Evolutionary conservation across 1,139 yeast genomes (phyloP).

Genomic region (Lodderomyces pseudojiufengensis): DNA sequence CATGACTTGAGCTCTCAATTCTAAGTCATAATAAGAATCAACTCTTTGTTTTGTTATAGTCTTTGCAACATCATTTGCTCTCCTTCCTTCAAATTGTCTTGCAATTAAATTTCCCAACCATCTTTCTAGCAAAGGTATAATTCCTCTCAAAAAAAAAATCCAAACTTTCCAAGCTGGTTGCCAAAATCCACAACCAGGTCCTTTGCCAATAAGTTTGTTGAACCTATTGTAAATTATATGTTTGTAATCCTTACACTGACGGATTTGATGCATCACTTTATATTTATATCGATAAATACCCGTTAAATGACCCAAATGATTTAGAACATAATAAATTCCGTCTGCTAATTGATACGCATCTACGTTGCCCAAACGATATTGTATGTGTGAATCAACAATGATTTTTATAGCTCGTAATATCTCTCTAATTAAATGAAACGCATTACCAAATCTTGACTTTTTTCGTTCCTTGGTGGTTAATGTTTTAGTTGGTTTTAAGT

Average conservation of each 20-base stretch:
- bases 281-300: slow-evolving; percentile 97
- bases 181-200: slow-evolving; percentile 99
- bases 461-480: slow-evolving; percentile 95
- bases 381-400: slow-evolving; percentile 91
- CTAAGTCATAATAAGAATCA: slow-evolving; percentile 92
- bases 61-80: slow-evolving; percentile 86
- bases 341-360: slow-evolving; percentile 96
- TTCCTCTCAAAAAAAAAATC: slow-evolving; percentile 89
- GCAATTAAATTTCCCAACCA: slow-evolving; percentile 92
- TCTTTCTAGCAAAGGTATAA: slow-evolving; percentile 86
- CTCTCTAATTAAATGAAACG: slow-evolving; percentile 91
- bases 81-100: slow-evolving; percentile 94
- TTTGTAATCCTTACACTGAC: slow-evolving; percentile 92
- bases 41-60: slow-evolving; percentile 94
- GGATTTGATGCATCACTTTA: slow-evolving; percentile 95
- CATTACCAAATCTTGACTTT: slow-evolving; percentile 93
- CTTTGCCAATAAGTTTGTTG: slow-evolving; percentile 82
- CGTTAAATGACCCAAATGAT: slow-evolving; percentile 92
- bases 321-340: slow-evolving; percentile 83
- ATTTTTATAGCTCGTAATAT: slow-evolving; percentile 76
- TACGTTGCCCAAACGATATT: slow-evolving; percentile 80
- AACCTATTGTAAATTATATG: slow-evolving; percentile 85
- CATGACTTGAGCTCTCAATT: slow-evolving; percentile 89
- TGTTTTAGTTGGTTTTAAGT: slow-evolving; percentile 93
- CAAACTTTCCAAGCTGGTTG: slow-evolving; percentile 99